Percentiles rank a stretch among this genome's conserved stretches.
Evolutionary conservation across 176 grass and related monocot genomes (phyloP).

Genomic region (Thalia dealbata): DNA sequence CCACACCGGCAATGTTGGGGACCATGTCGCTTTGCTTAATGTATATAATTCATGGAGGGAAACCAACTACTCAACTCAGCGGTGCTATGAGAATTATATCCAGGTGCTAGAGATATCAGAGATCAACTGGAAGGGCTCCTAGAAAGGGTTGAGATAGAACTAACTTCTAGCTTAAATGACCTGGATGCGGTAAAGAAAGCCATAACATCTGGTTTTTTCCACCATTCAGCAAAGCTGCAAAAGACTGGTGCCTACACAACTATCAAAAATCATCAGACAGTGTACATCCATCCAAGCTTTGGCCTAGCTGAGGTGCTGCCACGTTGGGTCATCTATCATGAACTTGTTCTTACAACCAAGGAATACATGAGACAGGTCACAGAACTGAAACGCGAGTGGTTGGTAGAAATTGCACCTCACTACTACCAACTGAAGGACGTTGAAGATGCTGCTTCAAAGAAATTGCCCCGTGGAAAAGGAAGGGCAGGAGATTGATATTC

Average conservation of each 20-base stretch:
- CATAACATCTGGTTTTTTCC: slow-evolving; percentile 92
- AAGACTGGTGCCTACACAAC: slow-evolving; percentile 86
- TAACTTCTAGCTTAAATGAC: slow-evolving; percentile 52
- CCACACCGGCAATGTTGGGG: slow-evolving; percentile 81
- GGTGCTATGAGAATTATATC: slow-evolving; percentile 94
- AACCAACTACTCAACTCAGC: slow-evolving; percentile 78
- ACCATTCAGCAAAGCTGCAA: slow-evolving; percentile 75
- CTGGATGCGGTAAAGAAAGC: slow-evolving; percentile 77
- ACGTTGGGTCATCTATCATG: slow-evolving; percentile 73
- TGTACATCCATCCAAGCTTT: slow-evolving; percentile 81
- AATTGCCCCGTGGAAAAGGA: slow-evolving; percentile 60
- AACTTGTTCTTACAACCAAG: slow-evolving; percentile 83
- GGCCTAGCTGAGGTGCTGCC: slow-evolving; percentile 93
- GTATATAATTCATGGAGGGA: slow-evolving; percentile 95
- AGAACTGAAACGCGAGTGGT: slow-evolving; percentile 73
- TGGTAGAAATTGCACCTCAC: slow-evolving; percentile 84
- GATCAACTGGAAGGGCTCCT: slow-evolving; percentile 89
- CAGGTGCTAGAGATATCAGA: slow-evolving; percentile 83
- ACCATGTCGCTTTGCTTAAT: slow-evolving; percentile 84
- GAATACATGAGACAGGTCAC: slow-evolving; percentile 93
- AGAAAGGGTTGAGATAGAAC: slow-evolving; percentile 94
- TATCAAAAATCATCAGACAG: slow-evolving; percentile 80
- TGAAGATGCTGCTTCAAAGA: slow-evolving; percentile 75
- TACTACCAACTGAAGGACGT: slow-evolving; percentile 93
- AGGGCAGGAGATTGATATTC: slow-evolving; percentile 20